Base-by-base conservation (phyloP, 2,329 filamentous ascomycete genomes). In the Nemania serpens region DNA sequence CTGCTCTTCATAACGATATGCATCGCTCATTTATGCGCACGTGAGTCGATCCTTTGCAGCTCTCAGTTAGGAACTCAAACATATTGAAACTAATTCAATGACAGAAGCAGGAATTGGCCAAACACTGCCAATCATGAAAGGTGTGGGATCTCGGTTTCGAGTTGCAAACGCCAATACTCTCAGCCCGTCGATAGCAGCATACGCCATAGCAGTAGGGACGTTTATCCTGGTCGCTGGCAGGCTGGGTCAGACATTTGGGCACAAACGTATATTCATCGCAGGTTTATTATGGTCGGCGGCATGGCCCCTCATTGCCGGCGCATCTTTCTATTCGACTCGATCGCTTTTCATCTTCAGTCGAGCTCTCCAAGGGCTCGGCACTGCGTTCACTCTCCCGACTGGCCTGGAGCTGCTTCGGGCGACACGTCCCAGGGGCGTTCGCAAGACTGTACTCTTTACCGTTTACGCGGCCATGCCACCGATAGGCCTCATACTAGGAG, bases 311-410 rank as follows among this genome's bases (percentile, higher is more conserved):
- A 62, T 83, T 1, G 77, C 77, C 3, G 84, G 83, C 0, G 77
- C 81, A 36, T 75, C 73, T 2, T 67, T 70, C 49, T 80, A 78
- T 58, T 76, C 76, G 5, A 66, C 50, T 2, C 52, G 53, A 22
- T 55, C 45, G 9, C 51, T 71, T 18, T 84, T 85, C 66, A 77
- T 82, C 60, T 75, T 81, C 37, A 77, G 78, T n/a, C 78, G 85
- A 5, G 82, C 81, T 0, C 70, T 87, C 2, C 84, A 88, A 63
- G 84, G 85, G 0, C 80, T 88, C 17, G 88, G 88, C 0, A 84
- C 86, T 0, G 86, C 87, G 0, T 77, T 91, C 36, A 75, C 82
- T 11, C 75, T 90, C 22, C 88, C 88, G 0, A 91, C 89, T 63
- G 85, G 79, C 0, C 73, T 90, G 20, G 87, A 86, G 2, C 77